These are phyloP conservation scores for Backusella tuberculispora DNA, from an alignment of 192 early-diverging fungal genomes.

Conservation along the genomic window DNA sequence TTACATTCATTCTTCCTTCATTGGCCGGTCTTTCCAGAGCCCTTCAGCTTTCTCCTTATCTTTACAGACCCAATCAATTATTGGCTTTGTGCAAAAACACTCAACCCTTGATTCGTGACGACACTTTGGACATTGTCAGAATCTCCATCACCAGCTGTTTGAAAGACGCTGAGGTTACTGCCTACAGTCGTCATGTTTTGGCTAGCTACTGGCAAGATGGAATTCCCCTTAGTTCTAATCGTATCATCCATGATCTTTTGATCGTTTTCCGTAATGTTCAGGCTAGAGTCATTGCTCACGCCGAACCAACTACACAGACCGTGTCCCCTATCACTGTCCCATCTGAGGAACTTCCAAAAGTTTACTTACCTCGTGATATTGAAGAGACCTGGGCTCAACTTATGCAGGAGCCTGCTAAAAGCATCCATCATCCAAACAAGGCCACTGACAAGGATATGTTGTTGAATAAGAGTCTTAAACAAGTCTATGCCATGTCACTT, in stretches of 20 bases:
- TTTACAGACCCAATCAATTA: conserved; percentile 52
- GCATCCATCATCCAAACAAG: conserved; percentile 20
- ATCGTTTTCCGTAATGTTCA: conserved; percentile 58
- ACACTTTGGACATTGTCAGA: conserved; percentile 48
- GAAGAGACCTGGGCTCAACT: conserved; percentile 46
- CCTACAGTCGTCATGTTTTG: conserved; percentile 55
- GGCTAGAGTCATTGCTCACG: conserved; percentile 46
- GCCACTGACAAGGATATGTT: conserved; percentile 28
- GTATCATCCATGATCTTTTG: conserved; percentile 52
- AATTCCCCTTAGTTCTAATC: conserved; percentile 57
- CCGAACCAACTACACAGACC: conserved; percentile 14
- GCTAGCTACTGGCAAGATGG: conserved; percentile 48
- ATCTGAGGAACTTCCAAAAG: not conserved
- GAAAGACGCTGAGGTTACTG: conserved; percentile 37
- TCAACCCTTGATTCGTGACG: conserved; percentile 52
- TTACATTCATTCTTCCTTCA: conserved; percentile 61
- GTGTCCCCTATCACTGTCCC: not conserved
- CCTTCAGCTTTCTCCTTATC: conserved; percentile 50
- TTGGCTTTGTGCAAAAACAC: conserved; percentile 50
- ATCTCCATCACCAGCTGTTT: conserved; percentile 43
- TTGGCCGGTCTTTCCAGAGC: conserved; percentile 62
- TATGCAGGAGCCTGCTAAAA: conserved; percentile 25
- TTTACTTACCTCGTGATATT: conserved; percentile 30
- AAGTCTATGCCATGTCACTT: conserved; percentile 56
- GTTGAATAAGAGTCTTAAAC: conserved; percentile 47